A percentile compares a stretch with the other conserved stretches of the same genome.
Evolutionary conservation across 2,329 filamentous ascomycete genomes (phyloP).

Genomic region (Aureobasidium sp.): DNA sequence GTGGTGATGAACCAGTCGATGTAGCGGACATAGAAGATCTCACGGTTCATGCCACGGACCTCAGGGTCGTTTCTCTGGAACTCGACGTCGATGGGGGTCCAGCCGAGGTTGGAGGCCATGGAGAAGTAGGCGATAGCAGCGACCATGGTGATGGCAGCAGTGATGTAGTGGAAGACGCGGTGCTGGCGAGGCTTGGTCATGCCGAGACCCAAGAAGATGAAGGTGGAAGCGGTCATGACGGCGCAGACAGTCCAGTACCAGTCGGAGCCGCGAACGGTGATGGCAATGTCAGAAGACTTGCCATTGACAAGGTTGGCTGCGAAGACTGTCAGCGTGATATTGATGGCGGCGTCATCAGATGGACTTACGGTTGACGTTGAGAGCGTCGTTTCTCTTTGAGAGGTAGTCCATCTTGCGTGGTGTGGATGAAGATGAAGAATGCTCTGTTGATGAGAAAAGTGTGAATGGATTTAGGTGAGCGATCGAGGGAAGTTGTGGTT

Average conservation of each 20-base stretch:
- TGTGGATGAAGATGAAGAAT: not conserved
- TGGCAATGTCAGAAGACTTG: conserved; percentile 43
- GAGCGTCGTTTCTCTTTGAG: conserved; percentile 35
- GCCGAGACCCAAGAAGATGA: conserved; percentile 45
- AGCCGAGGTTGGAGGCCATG: conserved; percentile 59
- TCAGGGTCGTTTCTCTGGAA: conserved; percentile 40
- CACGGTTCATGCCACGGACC: conserved; percentile 44
- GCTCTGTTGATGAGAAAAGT: not conserved
- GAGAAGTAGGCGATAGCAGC: conserved; percentile 56
- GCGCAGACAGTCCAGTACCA: conserved; percentile 56
- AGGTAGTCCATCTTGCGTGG: conserved; percentile 12
- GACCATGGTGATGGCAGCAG: conserved; percentile 48
- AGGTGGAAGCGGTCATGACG: conserved; percentile 47
- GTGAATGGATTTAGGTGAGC: not conserved
- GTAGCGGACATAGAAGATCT: conserved; percentile 60
- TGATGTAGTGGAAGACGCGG: conserved; percentile 57
- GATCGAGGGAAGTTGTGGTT: not conserved
- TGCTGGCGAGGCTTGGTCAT: conserved; percentile 46
- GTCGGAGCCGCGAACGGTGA: conserved; percentile 51
- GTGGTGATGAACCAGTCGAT: conserved; percentile 59
- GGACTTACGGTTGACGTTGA: conserved; percentile 34
- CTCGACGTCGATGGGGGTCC: conserved; percentile 53
- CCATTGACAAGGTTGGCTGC: conserved; percentile 38
- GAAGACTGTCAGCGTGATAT: conserved; percentile 6
- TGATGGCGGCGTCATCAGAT: not conserved